These are phyloP conservation scores for Neocallimastix lanati DNA, from an alignment of 192 early-diverging fungal species.

Conservation along the genomic window DNA sequence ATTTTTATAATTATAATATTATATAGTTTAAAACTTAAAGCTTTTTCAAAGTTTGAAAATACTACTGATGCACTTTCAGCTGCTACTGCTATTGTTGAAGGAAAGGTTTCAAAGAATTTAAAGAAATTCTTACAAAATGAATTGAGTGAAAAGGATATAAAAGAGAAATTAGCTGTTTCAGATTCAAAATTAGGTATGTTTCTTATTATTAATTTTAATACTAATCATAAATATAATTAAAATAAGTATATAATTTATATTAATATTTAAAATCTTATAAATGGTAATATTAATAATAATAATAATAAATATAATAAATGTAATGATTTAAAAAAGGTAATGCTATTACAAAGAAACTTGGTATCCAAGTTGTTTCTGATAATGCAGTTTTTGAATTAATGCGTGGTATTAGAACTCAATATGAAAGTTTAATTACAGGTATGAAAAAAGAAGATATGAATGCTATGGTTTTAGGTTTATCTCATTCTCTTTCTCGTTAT, in stretches of 20 bases:
- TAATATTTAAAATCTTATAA: too few species aligned
- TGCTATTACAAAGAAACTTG: slow-evolving; percentile 70
- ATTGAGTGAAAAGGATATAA: slow-evolving; percentile 68
- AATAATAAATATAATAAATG: too few species aligned
- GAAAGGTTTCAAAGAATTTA: slow-evolving; percentile 86
- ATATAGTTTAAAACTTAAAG: slow-evolving; percentile 69
- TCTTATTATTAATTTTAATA: slow-evolving; percentile 1
- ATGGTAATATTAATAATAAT: too few species aligned
- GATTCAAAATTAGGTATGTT: slow-evolving; percentile 92
- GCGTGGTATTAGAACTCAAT: slow-evolving; percentile 89
- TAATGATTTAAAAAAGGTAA: slow-evolving; percentile 4
- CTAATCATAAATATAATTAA: too few species aligned
- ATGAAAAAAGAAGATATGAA: slow-evolving; percentile 71
- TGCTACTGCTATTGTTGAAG: slow-evolving; percentile 88
- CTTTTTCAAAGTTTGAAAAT: slow-evolving; percentile 96
- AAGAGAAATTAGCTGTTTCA: slow-evolving; percentile 76
- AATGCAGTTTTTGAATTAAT: slow-evolving; percentile 74
- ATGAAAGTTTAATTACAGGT: slow-evolving; percentile 76
- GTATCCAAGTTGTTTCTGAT: slow-evolving; percentile 65
- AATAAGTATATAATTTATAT: too few species aligned
- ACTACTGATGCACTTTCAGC: slow-evolving; percentile 92
- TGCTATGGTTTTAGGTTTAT: slow-evolving; percentile 93
- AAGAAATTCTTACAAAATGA: slow-evolving; percentile 78
- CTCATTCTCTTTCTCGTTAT: slow-evolving; percentile 95
- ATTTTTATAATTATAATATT: too few species aligned